phyloP scores from a whole-genome alignment of 2,329 filamentous ascomycete genomes.

The Ophiostoma piceae region DNA sequence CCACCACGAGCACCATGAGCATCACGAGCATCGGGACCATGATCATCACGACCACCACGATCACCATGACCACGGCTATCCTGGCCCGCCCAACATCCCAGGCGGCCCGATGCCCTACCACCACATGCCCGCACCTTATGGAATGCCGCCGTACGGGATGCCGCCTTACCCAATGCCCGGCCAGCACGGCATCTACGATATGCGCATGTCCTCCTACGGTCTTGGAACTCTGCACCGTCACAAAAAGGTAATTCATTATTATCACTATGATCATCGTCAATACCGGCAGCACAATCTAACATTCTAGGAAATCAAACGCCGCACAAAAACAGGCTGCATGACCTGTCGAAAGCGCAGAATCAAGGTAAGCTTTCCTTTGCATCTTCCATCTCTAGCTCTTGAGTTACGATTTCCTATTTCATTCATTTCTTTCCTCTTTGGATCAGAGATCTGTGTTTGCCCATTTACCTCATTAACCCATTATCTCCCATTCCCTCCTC shows the following conservation, averaged over 20 bases:
- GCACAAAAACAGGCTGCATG: slow-evolving; percentile 59
- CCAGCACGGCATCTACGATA: slow-evolving; percentile 35
- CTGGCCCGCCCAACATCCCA: slow-evolving; percentile 36
- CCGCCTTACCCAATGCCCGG: slow-evolving; percentile 40
- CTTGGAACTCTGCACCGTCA: slow-evolving; percentile 35
- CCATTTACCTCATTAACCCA: neutral
- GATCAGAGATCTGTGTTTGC: neutral
- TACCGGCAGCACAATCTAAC: neutral
- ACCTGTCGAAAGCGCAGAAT: slow-evolving; percentile 58
- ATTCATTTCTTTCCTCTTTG: neutral
- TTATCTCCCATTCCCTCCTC: neutral
- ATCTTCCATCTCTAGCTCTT: neutral
- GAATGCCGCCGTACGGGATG: slow-evolving; percentile 41
- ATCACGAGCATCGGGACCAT: neutral
- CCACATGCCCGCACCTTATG: slow-evolving; percentile 7
- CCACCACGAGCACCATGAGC: slow-evolving; percentile 29
- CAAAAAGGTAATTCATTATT: slow-evolving; percentile 48
- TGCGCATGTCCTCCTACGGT: slow-evolving; percentile 21
- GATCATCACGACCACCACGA: neutral
- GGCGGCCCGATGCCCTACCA: slow-evolving; percentile 39
- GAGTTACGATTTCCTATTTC: neutral
- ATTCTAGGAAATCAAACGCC: slow-evolving; percentile 56
- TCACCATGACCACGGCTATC: slow-evolving; percentile 10
- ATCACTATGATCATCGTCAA: neutral
- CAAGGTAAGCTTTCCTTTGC: slow-evolving; percentile 42